Evolutionary conservation across 2,329 filamentous ascomycete species (phyloP).

Genomic region (Xylaria sp.): DNA sequence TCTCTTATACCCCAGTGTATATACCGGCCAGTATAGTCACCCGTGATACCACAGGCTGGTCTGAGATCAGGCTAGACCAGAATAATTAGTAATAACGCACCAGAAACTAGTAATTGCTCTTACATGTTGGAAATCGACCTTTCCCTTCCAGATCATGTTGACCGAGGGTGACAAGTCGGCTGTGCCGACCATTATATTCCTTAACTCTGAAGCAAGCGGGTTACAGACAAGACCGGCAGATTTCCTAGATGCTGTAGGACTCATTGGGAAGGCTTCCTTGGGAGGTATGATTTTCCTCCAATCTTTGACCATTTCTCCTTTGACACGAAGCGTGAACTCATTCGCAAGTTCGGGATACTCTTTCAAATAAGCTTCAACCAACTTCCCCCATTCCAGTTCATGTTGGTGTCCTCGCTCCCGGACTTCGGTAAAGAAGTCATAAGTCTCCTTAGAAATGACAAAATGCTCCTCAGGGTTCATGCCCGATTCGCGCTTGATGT

Average conservation of each 20-base stretch:
- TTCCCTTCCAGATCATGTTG: conserved; percentile 62
- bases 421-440: conserved; percentile 64
- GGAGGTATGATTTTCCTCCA: conserved; percentile 44
- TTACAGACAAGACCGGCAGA: conserved; percentile 62
- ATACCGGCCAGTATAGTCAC: conserved; percentile 57
- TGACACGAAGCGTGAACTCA: conserved; percentile 61
- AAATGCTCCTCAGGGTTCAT: conserved; percentile 60
- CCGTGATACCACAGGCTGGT: conserved; percentile 13
- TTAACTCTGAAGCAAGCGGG: conserved; percentile 56
- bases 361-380: conserved; percentile 56
- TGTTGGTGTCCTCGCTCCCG: conserved; percentile 58
- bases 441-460: conserved; percentile 55
- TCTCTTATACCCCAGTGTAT: conserved; percentile 49
- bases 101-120: neutral
- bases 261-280: conserved; percentile 56
- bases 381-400: conserved; percentile 61
- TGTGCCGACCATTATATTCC: conserved; percentile 58
- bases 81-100: neutral
- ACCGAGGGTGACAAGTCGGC: conserved; percentile 61
- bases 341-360: conserved; percentile 43
- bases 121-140: conserved; percentile 61
- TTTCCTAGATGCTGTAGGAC: conserved; percentile 61
- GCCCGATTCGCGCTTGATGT: conserved; percentile 64
- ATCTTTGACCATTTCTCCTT: conserved; percentile 59
- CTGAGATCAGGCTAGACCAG: conserved; percentile 11